Conservation (phyloP, 306 rosid genomes). For the Lathyrus oleraceus region DNA sequence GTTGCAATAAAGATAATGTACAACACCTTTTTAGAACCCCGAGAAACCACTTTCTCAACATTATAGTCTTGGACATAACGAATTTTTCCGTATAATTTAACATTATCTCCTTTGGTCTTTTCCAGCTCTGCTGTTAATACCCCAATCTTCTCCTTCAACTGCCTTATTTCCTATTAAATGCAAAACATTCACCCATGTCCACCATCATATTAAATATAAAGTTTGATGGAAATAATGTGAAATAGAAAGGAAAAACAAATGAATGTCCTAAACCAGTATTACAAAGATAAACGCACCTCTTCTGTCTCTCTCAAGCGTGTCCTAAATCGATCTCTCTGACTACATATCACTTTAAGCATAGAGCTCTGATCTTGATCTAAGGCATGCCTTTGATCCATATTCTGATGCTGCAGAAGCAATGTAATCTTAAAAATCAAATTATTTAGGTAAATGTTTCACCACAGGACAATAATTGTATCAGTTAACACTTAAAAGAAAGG, state of each 20-base stretch:
- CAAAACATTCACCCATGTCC: constrained; percentile 31
- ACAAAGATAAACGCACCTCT: constrained; percentile 58
- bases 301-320: constrained; percentile 89
- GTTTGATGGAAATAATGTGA: constrained; percentile 21
- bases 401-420: constrained; percentile 51
- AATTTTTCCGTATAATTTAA: constrained; percentile 94
- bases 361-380: constrained; percentile 90
- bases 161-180: constrained; percentile 74
- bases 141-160: constrained; percentile 91
- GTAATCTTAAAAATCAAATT: constrained; percentile 32
- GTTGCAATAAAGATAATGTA: constrained; percentile 24
- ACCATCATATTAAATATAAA: constrained; percentile 32
- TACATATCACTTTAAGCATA: constrained; percentile 97
- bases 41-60: constrained; percentile 84
- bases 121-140: constrained; percentile 76
- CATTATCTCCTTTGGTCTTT: constrained; percentile 91
- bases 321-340: constrained; percentile 95
- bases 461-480: neutral
- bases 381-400: constrained; percentile 64
- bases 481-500: constrained; percentile 5
- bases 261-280: neutral
- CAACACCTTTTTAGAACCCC: constrained; percentile 92
- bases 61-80: constrained; percentile 98
- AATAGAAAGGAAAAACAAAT: constrained; percentile 16
- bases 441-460: neutral